A percentile compares a stretch with the other conserved stretches of the same genome.
These are phyloP conservation scores for Apiosordaria backusii DNA, from an alignment of 495 filamentous ascomycete genomes.

Conservation along the genomic window DNA sequence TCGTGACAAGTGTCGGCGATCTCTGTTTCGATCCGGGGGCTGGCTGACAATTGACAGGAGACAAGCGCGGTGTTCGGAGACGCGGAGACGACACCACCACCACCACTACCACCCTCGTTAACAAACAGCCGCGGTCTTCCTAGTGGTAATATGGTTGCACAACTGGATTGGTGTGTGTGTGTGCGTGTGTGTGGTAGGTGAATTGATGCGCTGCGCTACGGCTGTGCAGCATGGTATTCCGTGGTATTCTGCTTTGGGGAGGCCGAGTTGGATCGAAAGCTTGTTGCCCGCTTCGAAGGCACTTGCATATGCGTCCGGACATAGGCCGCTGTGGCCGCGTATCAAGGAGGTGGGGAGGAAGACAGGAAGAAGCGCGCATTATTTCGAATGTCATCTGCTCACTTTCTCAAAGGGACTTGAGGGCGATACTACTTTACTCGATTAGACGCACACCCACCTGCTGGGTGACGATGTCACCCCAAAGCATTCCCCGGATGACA, in stretches of 20 bases:
- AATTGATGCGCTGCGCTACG: neutral
- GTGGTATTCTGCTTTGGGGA: neutral
- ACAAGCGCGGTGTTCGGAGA: constrained; percentile 2
- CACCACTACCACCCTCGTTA: neutral
- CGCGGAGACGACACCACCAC: neutral
- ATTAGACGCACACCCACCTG: neutral
- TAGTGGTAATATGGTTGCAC: neutral
- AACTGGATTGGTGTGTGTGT: neutral
- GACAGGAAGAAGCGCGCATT: neutral
- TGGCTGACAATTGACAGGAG: neutral
- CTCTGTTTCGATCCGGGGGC: neutral
- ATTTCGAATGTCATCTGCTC: neutral
- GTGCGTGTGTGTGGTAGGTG: neutral
- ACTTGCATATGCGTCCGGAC: neutral
- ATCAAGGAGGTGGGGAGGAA: neutral
- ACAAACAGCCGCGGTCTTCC: neutral
- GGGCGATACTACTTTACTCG: too few species aligned
- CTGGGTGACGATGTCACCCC: neutral
- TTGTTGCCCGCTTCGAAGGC: neutral
- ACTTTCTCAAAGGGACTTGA: too few species aligned
- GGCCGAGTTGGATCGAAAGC: neutral
- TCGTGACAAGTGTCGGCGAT: neutral
- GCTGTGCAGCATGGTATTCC: neutral
- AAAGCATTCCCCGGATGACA: neutral
- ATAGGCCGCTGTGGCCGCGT: neutral